Evolutionary conservation across 805 yeast species (phyloP).

Genomic region (Kodamaea nitidulidarum): DNA sequence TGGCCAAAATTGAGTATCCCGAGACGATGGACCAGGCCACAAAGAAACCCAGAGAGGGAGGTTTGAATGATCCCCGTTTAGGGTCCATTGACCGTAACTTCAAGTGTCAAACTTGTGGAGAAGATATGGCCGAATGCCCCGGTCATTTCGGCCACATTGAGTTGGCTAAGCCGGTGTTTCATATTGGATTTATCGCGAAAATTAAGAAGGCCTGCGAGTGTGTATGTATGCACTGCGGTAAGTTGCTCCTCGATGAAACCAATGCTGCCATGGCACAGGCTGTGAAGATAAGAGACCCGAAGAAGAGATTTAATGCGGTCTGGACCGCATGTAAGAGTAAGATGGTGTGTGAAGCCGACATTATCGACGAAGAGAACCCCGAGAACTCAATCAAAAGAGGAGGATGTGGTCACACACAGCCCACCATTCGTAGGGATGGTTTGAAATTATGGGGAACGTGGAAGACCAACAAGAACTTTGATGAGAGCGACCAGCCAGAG

Average conservation of each 20-base stretch:
- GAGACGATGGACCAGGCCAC: slow-evolving; percentile 99
- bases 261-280: slow-evolving; percentile 84
- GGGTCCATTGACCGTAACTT: slow-evolving; percentile 97
- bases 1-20: slow-evolving; percentile 96
- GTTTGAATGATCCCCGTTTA: slow-evolving; percentile 92
- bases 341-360: slow-evolving; percentile 92
- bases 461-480: slow-evolving; percentile 81
- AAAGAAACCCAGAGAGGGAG: slow-evolving; percentile 92
- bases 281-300: slow-evolving; percentile 84
- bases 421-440: slow-evolving; percentile 93
- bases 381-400: slow-evolving; percentile 65
- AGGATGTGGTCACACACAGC: slow-evolving; percentile 97
- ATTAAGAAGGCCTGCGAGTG: slow-evolving; percentile 94
- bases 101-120: slow-evolving; percentile 99
- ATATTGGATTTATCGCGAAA: slow-evolving; percentile 92
- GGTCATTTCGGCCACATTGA: slow-evolving; percentile 99
- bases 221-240: slow-evolving; percentile 99
- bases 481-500: slow-evolving; percentile 87
- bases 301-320: slow-evolving; percentile 93
- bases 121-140: slow-evolving; percentile 98
- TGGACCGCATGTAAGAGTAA: slow-evolving; percentile 91
- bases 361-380: slow-evolving; percentile 55
- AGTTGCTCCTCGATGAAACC: slow-evolving; percentile 78
- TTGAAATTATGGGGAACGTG: slow-evolving; percentile 96
- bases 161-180: slow-evolving; percentile 96